Evolutionary conservation across 2,329 filamentous ascomycete species (phyloP), one percentile per base, ranked within the genome.

Genomic region (Microsporum canis): DNA sequence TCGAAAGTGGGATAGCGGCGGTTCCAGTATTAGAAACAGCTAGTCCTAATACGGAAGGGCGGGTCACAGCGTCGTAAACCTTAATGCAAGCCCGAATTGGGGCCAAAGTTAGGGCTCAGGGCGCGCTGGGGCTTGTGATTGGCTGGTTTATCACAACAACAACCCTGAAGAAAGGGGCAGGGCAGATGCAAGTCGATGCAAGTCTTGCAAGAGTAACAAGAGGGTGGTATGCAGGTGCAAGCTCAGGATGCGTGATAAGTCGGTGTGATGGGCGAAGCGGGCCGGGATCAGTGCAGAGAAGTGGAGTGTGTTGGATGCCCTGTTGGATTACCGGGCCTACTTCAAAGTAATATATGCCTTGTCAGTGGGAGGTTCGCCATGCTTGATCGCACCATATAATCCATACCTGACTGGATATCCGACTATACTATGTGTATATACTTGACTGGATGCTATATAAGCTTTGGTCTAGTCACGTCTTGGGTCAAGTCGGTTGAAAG

Each of bases 11-110:
- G 27, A 27, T 45, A 58, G 60, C 47, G 58, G 51, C 47, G 55
- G 59, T 34, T 47, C 57, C 55, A 63, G 60, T 56, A 51, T 60
- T 64, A 65, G 64, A 36, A 63, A 58, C 60, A 53, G 38, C 64
- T 64, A 65, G 45, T 14, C 59, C 57, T n/a, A 1, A 51, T 61
- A 31, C n/a, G 60, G 63, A 39, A 62, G 64, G 56, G 61, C 47
- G 51, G 55, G 39, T 51, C 43, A 43, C 36, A 34, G 56, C 36
- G 56, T 58, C 27, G 43, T 34, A 39, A 45, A 59, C 31, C 57
- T 59, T 59, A 53, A 61, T 60, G 49, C n/a, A 34, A 17, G 49
- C 58, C 56, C 60, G 27, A 51, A 59, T 61, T 63, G 59, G 56
- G 59, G 59, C 59, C 39, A 51, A 61, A 63, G 59, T 59, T 61